Base-by-base conservation (phyloP, 805 yeast genomes). In the Saturnispora serradocipensis region DNA sequence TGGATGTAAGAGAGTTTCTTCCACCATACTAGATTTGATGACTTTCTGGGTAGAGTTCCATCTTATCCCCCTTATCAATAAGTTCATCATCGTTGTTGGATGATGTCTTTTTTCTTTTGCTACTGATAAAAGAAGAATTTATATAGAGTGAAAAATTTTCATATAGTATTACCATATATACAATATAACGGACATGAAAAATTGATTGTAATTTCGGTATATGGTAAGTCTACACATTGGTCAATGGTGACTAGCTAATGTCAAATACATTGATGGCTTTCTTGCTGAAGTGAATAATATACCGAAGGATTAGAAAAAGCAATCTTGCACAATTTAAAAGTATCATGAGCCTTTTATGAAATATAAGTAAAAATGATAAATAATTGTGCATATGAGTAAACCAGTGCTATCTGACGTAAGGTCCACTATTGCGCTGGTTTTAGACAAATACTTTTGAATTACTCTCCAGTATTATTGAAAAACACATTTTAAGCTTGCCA, bases 1-100 rank as follows among this genome's bases (percentile, higher is more conserved):
- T 4, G 56, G 54, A 50, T 66, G 60, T 28, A 67, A 49, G 3
- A 32, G 24, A 2, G 68, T 62, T n/a, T 66, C 69, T 32, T 51
- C 54, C 16, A 65, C 65, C 13, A 53, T 47, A 20, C 39, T 53
- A 7, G 58, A 53, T 10, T 56, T 53, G 13, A 56, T 53, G 10
- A 56, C 38, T n/a, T 35, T 39, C 3, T 30, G 32, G 8, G 51
- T 42, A n/a, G 51, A 42, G 15, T 20, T 45, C 34, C 42, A 30
- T 28, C 46, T 43, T 13, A 38, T 36, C 13, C 32, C 32, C 38
- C 42, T 43, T 13, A 38, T 18, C 27, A 48, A 27, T 11, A 39
- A 25, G 36, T 34, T 45, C 36, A 25, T 27, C 35, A 24, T 32
- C 47, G 32, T 40, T 22, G 18, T 9, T 40, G 9, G n/a, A 9